A percentile compares a stretch with the other conserved stretches of the same genome.
phyloP scores from a whole-genome alignment of 306 rosid genomes.

The Corylus avellana region DNA sequence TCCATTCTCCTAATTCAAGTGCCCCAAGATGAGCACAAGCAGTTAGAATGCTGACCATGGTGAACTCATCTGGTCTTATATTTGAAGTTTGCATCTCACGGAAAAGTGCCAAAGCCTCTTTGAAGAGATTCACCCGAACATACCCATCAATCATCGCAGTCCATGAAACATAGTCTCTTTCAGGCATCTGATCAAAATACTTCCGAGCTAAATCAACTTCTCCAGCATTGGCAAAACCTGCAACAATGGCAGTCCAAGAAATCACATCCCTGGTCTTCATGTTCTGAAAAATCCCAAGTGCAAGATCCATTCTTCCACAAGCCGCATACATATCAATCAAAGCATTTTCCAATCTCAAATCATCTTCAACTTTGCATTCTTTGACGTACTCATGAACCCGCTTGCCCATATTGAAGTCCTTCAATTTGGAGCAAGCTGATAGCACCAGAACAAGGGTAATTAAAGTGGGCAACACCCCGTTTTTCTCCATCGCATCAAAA shows the following conservation, averaged over 20 bases:
- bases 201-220: conserved; percentile 62
- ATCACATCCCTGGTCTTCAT: conserved; percentile 80
- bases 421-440: conserved; percentile 78
- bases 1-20: conserved; percentile 93
- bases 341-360: conserved; percentile 68
- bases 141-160: conserved; percentile 91
- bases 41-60: conserved; percentile 80
- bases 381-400: conserved; percentile 42
- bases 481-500: conserved; percentile 61
- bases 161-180: conserved; percentile 81
- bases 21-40: conserved; percentile 93
- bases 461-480: conserved; percentile 61
- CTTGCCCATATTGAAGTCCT: conserved; percentile 70
- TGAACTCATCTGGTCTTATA: conserved; percentile 82
- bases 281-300: conserved; percentile 52
- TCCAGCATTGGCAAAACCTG: conserved; percentile 61
- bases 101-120: conserved; percentile 74
- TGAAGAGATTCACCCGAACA: conserved; percentile 64
- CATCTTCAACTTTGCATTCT: conserved; percentile 44
- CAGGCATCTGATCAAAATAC: conserved; percentile 71
- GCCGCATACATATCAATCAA: conserved; percentile 75
- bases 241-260: conserved; percentile 82
- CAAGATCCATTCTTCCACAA: conserved; percentile 70
- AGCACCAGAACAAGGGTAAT: conserved; percentile 70
- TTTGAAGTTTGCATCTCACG: conserved; percentile 76